Evolutionary conservation across 306 rosid species (phyloP).

Genomic region (Vigna hirtella): DNA sequence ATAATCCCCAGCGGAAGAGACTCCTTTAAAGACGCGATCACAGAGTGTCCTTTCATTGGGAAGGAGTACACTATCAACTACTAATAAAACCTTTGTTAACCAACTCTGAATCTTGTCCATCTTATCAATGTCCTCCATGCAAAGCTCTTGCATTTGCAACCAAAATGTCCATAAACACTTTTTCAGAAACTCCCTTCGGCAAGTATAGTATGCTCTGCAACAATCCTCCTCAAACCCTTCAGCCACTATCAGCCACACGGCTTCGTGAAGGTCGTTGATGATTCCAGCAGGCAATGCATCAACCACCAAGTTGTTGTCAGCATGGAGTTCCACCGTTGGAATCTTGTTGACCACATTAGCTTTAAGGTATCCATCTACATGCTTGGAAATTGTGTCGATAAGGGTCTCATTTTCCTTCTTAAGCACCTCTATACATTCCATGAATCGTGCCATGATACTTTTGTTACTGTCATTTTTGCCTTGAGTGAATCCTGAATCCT

Average conservation of each 20-base stretch:
- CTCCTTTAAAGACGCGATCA: slow-evolving; percentile 58
- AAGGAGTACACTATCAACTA: slow-evolving; percentile 63
- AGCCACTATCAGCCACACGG: slow-evolving; percentile 60
- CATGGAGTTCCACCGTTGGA: background rate
- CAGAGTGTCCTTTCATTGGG: slow-evolving; percentile 73
- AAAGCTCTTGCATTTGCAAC: slow-evolving; percentile 53
- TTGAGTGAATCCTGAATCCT: no score
- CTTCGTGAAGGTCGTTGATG: slow-evolving; percentile 64
- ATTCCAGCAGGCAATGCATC: slow-evolving; percentile 63
- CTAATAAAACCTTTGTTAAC: slow-evolving; percentile 59
- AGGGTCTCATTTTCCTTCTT: background rate
- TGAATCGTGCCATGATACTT: background rate
- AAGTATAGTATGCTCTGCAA: slow-evolving; percentile 58
- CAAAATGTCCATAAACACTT: slow-evolving; percentile 63
- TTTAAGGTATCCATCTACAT: background rate
- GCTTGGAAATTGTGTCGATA: background rate
- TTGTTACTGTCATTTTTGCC: no score
- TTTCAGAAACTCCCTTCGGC: slow-evolving; percentile 71
- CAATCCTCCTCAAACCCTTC: slow-evolving; percentile 74
- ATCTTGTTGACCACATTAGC: background rate
- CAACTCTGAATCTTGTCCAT: background rate
- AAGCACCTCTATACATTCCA: background rate
- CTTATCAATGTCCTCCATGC: slow-evolving; percentile 61
- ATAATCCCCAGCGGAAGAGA: background rate
- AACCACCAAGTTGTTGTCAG: slow-evolving; percentile 59